Evolutionary conservation across 1,284 basidiomycete genomes (phyloP).

Genomic region (Apiotrichum brassicae): DNA sequence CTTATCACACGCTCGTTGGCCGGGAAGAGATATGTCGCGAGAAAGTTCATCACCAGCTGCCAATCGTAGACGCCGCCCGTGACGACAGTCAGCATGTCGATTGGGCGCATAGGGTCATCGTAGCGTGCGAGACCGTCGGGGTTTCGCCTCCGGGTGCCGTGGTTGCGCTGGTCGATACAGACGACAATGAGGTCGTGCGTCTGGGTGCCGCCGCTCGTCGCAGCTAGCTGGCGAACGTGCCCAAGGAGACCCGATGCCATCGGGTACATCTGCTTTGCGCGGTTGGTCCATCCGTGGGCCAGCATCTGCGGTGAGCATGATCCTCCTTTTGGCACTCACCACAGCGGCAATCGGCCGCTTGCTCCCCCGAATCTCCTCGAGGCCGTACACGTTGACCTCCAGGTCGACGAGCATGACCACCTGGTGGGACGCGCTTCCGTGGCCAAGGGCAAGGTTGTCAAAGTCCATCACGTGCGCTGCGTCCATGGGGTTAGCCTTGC

Average conservation of each 20-base stretch:
- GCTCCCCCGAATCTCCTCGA: conserved; percentile 33
- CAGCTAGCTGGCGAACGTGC: conserved; percentile 11
- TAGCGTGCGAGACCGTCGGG: conserved; percentile 1
- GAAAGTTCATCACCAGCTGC: conserved; percentile 72
- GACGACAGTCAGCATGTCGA: conserved; percentile 15
- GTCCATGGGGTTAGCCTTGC: neutral
- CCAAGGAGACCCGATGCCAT: conserved; percentile 37
- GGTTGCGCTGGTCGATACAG: conserved; percentile 64
- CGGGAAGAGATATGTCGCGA: conserved; percentile 71
- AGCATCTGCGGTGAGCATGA: conserved; percentile 13
- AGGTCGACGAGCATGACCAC: conserved; percentile 31
- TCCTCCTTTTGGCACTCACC: no score
- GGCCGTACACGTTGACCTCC: conserved; percentile 33
- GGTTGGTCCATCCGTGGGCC: conserved; percentile 18
- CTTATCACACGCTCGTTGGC: conserved; percentile 58
- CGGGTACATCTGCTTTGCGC: conserved; percentile 25
- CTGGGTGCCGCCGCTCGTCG: conserved; percentile 2
- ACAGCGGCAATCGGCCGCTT: conserved; percentile 26
- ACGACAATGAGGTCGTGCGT: conserved; percentile 41
- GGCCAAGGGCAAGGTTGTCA: conserved; percentile 22
- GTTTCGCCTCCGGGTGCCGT: conserved; percentile 53
- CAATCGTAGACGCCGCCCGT: conserved; percentile 52
- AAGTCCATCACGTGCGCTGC: conserved; percentile 23
- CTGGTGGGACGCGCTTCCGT: conserved; percentile 9
- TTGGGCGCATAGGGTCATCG: conserved; percentile 34